Base-by-base conservation (phyloP, 2,329 filamentous ascomycete genomes). In the Fonsecaea pedrosoi region DNA sequence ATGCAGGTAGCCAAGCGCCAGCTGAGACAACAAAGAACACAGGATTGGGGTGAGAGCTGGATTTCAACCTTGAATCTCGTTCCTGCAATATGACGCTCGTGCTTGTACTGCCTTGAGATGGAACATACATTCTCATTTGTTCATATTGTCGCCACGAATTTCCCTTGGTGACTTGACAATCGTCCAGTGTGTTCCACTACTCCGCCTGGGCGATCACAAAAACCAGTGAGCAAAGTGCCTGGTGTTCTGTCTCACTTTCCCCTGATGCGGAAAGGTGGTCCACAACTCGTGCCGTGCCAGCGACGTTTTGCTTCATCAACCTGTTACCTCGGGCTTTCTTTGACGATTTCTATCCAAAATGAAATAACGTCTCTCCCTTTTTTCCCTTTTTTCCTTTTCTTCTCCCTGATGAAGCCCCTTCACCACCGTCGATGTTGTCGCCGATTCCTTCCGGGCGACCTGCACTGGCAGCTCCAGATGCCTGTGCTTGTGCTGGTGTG, bases 321-420 rank as follows among this genome's bases (percentile, higher is more conserved):
- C 2, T 6, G 3, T 32, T 32, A 32, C 30, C 6, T 32, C 30
- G 30, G 30, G 30, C 30, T 6, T 32, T 32, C 30, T 32, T 32
- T 32, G 30, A 32, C 30, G 30, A 32, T 32, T 12, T 45, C 57
- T 54, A 79, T 61, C 78, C 78, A 61, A 79, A 80, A 69, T 80
- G 78, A 69, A 80, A 75, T 1, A 78, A 76, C 63, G 78, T 77
- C 70, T 80, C 79, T 21, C 78, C 78, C 74, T 80, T 80, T 69
- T 77, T 78, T 55, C 75, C 77, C 62, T 79, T 79, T 6, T 76
- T 76, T 13, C 73, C 74, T 54, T 72, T 73, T 50, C 66, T 69
- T 64, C 56, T 71, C 35, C 48, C 64, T n/a, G 71, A 71, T 30
- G 71, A 64, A 2, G 73, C 73, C 42, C 64, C 72, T 2, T 69